phyloP scores from a whole-genome alignment of 1,284 basidiomycete genomes.

The Cutaneotrichosporon cyanovorans region DNA sequence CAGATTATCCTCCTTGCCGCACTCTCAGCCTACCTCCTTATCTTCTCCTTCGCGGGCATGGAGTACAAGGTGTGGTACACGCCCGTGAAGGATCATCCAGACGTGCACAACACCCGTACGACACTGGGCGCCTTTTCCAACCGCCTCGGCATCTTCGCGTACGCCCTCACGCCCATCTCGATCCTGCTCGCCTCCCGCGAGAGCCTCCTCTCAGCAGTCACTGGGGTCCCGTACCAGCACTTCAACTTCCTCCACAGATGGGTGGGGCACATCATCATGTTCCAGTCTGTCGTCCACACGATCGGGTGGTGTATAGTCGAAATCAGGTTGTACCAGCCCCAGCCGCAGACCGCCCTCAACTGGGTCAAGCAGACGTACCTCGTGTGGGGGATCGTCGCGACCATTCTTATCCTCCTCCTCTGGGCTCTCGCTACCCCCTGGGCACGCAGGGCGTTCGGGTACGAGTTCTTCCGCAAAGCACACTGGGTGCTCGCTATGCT shows the following conservation, averaged over 20 bases:
- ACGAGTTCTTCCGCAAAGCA: conserved; percentile 33
- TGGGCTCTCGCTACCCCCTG: conserved; percentile 23
- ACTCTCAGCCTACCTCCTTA: conserved; percentile 19
- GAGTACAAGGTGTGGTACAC: conserved; percentile 27
- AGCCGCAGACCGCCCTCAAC: conserved; percentile 19
- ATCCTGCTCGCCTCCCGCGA: conserved; percentile 29
- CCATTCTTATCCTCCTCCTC: conserved; percentile 23
- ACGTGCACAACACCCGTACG: conserved; percentile 25
- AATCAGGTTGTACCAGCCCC: conserved; percentile 29
- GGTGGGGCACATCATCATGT: conserved; percentile 32
- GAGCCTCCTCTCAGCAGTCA: conserved; percentile 24
- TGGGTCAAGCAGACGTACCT: conserved; percentile 32
- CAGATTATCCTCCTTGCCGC: conserved; percentile 23
- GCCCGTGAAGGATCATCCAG: conserved; percentile 23
- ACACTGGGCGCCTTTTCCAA: conserved; percentile 25
- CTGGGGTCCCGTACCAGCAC: conserved; percentile 31
- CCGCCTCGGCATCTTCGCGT: conserved; percentile 28
- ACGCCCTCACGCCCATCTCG: conserved; percentile 29
- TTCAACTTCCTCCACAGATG: conserved; percentile 47
- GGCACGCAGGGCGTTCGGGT: conserved; percentile 22
- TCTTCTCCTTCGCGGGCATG: conserved; percentile 31
- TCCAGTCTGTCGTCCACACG: conserved; percentile 26
- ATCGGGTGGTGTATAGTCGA: conserved; percentile 32
- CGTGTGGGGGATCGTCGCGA: conserved; percentile 29
- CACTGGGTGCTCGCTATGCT: conserved; percentile 33